phyloP scores from a whole-genome alignment of 805 yeast species.

The Metschnikowia reukaufii region DNA sequence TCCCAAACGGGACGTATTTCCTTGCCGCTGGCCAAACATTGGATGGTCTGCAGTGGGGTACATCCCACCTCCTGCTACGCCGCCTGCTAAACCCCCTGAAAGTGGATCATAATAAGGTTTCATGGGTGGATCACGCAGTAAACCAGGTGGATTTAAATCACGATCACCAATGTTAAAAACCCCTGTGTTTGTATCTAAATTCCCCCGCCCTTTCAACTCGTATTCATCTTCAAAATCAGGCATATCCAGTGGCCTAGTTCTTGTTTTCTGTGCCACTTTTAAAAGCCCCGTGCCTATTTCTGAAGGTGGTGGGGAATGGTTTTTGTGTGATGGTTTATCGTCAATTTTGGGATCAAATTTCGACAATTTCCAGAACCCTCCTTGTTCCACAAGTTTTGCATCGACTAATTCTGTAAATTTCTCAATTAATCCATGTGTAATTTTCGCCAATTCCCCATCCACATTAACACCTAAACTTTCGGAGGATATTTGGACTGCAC shows the following conservation, averaged over 20 bases:
- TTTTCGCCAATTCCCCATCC: background rate
- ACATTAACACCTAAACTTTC: constrained; percentile 3
- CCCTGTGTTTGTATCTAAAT: constrained; percentile 2
- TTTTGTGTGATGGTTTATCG: background rate
- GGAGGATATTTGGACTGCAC: constrained; percentile 6
- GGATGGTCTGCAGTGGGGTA: constrained; percentile 53
- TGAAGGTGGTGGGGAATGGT: background rate
- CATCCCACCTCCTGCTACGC: constrained; percentile 55
- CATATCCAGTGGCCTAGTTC: constrained; percentile 34
- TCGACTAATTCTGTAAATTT: background rate
- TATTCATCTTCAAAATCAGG: constrained; percentile 58
- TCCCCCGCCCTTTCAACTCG: constrained; percentile 27
- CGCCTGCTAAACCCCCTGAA: constrained; percentile 25
- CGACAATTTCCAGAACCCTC: constrained; percentile 5
- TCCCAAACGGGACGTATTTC: constrained; percentile 31
- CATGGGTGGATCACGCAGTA: constrained; percentile 41
- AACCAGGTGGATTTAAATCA: constrained; percentile 51
- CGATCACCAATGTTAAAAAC: constrained; percentile 46
- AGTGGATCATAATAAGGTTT: constrained; percentile 47
- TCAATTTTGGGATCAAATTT: background rate
- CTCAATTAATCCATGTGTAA: background rate
- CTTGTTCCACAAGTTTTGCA: constrained; percentile 2
- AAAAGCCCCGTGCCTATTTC: background rate
- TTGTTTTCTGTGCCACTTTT: background rate
- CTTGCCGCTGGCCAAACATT: constrained; percentile 37